These are phyloP conservation scores for Fraxinus sp. DNA, from an alignment of 305 asterid genomes.

Conservation along the genomic window DNA sequence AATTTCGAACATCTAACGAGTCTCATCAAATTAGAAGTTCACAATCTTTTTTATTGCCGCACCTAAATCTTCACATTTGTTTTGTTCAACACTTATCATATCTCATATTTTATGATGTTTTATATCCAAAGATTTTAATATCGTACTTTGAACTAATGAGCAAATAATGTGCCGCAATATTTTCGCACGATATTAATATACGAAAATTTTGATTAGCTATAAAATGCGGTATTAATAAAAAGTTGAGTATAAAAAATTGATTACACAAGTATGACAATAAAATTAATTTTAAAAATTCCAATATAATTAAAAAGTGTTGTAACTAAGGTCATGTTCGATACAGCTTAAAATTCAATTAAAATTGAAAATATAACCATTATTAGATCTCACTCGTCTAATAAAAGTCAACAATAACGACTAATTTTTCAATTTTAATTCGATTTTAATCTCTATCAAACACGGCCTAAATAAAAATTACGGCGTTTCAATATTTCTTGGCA, in stretches of 20 bases:
- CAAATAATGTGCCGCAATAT: background rate
- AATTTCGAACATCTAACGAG: background rate
- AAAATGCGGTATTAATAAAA: too few species aligned
- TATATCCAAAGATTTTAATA: background rate
- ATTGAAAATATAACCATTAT: too few species aligned
- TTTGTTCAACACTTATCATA: background rate
- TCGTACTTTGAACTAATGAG: background rate
- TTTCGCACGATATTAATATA: background rate
- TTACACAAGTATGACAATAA: background rate
- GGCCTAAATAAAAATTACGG: background rate
- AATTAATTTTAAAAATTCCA: too few species aligned
- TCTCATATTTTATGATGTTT: too few species aligned
- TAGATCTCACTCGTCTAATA: too few species aligned
- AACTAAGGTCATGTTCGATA: background rate
- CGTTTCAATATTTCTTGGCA: background rate
- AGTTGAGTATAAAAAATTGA: background rate
- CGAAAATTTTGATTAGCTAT: background rate
- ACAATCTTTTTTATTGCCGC: background rate
- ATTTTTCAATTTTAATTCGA: too few species aligned
- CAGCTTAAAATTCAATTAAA: too few species aligned
- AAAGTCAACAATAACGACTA: too few species aligned
- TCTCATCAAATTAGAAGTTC: background rate
- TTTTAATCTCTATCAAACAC: too few species aligned
- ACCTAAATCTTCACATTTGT: background rate
- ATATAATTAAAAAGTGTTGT: background rate